Evolutionary conservation across 345 rosid species (phyloP).

Genomic region (Syzygium jambos): DNA sequence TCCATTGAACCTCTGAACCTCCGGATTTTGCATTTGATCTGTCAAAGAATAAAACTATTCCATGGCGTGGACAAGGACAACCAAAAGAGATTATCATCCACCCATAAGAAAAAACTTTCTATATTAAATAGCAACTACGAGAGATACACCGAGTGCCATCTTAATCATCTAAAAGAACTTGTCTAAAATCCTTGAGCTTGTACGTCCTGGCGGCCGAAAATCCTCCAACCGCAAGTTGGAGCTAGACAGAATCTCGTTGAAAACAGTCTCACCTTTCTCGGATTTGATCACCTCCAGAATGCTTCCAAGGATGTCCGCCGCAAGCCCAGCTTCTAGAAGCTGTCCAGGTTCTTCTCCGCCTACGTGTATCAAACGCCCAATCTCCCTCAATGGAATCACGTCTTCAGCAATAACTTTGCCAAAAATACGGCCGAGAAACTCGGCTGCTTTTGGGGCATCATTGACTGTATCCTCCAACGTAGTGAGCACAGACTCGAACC

Average conservation of each 20-base stretch:
- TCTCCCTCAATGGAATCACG: conserved; percentile 42
- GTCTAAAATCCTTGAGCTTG: conserved; percentile 57
- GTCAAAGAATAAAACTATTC: conserved; percentile 8
- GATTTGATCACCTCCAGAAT: conserved; percentile 50
- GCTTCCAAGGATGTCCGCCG: conserved; percentile 78
- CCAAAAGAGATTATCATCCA: conserved; percentile 10
- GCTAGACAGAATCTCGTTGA: conserved; percentile 38
- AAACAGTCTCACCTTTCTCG: conserved; percentile 46
- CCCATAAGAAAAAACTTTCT: conserved; percentile 17
- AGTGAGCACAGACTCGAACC: conserved; percentile 66
- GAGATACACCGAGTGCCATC: conserved; percentile 33
- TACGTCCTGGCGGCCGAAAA: conserved; percentile 52
- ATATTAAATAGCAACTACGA: conserved; percentile 4
- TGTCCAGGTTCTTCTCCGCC: conserved; percentile 79
- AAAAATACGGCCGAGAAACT: conserved; percentile 63
- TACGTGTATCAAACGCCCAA: conserved; percentile 38
- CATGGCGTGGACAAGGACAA: conserved; percentile 12
- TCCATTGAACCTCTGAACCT: not conserved
- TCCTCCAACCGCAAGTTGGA: conserved; percentile 62
- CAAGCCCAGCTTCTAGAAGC: conserved; percentile 54
- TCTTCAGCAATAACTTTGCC: conserved; percentile 45
- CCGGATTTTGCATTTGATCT: not conserved
- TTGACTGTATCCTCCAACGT: conserved; percentile 81
- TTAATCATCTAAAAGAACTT: conserved; percentile 48
- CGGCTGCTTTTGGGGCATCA: conserved; percentile 91